These are phyloP conservation scores for Fraxinus angustifolia DNA, from an alignment of 305 asterid genomes.

Conservation along the genomic window DNA sequence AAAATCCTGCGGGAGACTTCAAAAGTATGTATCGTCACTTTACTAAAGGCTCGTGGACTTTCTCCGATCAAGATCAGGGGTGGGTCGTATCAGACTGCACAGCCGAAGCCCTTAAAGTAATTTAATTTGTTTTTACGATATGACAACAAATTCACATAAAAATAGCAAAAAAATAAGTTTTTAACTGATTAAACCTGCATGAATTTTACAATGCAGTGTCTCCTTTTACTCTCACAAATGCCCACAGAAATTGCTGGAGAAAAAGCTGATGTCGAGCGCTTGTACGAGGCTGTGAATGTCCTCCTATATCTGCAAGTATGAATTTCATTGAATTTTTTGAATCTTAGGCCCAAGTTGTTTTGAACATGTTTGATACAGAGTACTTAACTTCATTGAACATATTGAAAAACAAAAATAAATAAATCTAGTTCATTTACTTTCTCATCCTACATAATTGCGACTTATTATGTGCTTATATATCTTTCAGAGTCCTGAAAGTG, in stretches of 20 bases:
- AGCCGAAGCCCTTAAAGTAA: conserved; percentile 66
- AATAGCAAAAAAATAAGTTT: background rate
- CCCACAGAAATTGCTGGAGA: conserved; percentile 59
- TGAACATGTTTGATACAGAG: background rate
- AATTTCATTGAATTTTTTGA: background rate
- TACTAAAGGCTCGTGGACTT: conserved; percentile 84
- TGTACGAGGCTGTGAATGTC: conserved; percentile 65
- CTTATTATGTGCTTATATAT: background rate
- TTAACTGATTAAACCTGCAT: background rate
- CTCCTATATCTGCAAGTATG: conserved; percentile 63
- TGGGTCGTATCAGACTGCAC: conserved; percentile 88
- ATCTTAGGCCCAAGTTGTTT: background rate
- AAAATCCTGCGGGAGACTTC: conserved; percentile 60
- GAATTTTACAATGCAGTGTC: conserved; percentile 35
- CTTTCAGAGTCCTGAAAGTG: conserved; percentile 60
- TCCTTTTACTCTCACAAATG: conserved; percentile 62
- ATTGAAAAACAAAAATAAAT: background rate
- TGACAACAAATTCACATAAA: background rate
- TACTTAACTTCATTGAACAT: background rate
- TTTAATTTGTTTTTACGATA: background rate
- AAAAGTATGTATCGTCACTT: conserved; percentile 66
- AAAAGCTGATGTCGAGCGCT: conserved; percentile 43
- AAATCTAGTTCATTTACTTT: background rate
- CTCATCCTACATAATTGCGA: background rate
- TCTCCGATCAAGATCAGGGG: conserved; percentile 92